Evolutionary conservation across 352 stramenopile species (phyloP), one percentile per base, ranked within the genome.

Genomic region (Globisporangium okanoganense): DNA sequence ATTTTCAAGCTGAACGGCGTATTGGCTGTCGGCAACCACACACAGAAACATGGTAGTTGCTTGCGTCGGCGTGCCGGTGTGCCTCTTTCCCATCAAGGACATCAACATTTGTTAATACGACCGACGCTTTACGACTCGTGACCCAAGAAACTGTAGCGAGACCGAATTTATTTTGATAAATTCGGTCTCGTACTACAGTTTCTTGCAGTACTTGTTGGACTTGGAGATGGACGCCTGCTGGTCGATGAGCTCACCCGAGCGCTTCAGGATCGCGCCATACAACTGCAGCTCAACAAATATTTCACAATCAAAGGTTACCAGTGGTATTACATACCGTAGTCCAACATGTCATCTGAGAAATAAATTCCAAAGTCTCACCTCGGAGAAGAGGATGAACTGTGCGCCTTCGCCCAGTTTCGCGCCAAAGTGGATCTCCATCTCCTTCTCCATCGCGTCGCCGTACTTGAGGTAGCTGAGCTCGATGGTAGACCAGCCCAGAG

Each of bases 391-490:
- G 45, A 92, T 82, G 25, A 79, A 75, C 53, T 90, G 78, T 10
- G 69, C 71, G 36, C 79, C 84, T 68, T 89, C 73, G 58, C 85
- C 70, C 4, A 89, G 69, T 44, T 85, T 64, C 41, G 78, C 79
- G 54, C 75, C 73, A 59, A 94, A 94, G 51, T 90, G 79, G 9
- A 69, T 65, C 56, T 90, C 72, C 84, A 92, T 92, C 58, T 94
- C 82, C 22, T 77, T 72, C 60, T 94, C 82, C 79, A 94, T 90
- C n/a, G 64, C 67, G 50, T 86, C 82, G 12, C 75, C 78, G 38
- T 90, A 89, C 58, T 90, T 91, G n/a, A 88, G 51, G 43, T 87
- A 92, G 29, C 82, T 86, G 6, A 5, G 33, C 9, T 35, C 3
- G 13, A 16, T 22, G 12, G 12, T 22, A 29, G 7, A 62, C 29